A percentile compares a stretch with the other conserved stretches of the same genome.
Conservation (phyloP, 176 grass and related monocot species). For the Rhynchospora breviuscula region DNA sequence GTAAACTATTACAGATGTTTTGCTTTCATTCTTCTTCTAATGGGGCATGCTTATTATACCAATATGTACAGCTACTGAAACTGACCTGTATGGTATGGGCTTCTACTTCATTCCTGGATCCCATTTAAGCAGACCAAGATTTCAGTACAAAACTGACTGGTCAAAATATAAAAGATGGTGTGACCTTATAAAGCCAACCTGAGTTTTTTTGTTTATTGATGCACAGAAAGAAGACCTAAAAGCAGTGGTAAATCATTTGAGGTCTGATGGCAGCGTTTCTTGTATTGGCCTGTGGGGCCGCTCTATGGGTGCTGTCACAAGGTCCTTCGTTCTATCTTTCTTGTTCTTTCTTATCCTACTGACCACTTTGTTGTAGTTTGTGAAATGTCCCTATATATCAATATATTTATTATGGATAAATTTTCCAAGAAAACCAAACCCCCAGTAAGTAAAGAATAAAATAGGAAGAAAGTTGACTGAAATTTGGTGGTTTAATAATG, state of each 20-base stretch:
- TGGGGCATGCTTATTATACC: background rate
- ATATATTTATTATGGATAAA: background rate
- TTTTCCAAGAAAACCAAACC: background rate
- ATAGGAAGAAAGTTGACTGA: background rate
- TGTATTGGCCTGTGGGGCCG: slow-evolving; percentile 98
- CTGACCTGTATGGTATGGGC: slow-evolving; percentile 1
- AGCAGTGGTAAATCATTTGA: slow-evolving; percentile 79
- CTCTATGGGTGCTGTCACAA: slow-evolving; percentile 98
- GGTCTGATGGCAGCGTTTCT: slow-evolving; percentile 72
- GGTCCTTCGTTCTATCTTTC: slow-evolving; percentile 31
- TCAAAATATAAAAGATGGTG: background rate
- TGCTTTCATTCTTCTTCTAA: slow-evolving; percentile 23
- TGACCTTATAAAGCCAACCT: background rate
- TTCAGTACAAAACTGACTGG: background rate
- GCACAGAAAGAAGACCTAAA: slow-evolving; percentile 94
- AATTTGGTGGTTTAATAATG: too few relatives aligned
- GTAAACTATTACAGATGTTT: slow-evolving; percentile 3
- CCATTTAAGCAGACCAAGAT: slow-evolving; percentile 10
- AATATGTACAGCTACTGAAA: background rate
- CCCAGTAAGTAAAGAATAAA: background rate
- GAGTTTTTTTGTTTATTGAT: slow-evolving; percentile 19
- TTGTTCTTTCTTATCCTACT: background rate
- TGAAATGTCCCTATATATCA: background rate
- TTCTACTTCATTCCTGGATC: slow-evolving; percentile 18
- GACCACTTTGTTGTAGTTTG: background rate